A percentile compares a stretch with the other conserved stretches of the same genome.
These are phyloP conservation scores for Bassia scoparia DNA, from an alignment of 148 eudicot genomes.

Conservation along the genomic window DNA sequence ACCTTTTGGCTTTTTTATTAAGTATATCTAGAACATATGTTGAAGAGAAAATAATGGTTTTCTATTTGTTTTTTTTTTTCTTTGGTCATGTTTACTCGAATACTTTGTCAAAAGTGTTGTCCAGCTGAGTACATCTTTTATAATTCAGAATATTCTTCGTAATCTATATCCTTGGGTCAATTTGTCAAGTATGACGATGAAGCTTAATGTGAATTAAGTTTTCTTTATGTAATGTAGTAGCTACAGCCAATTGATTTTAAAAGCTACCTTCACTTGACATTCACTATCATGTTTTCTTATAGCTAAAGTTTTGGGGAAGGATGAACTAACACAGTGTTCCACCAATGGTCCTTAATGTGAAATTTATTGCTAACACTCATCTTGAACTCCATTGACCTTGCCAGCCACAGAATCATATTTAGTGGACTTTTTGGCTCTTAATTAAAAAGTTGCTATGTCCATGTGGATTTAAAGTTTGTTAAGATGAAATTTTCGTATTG, in stretches of 20 bases:
- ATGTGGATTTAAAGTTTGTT: background rate
- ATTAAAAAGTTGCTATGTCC: background rate
- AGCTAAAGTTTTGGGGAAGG: background rate
- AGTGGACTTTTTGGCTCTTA: background rate
- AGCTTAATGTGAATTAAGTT: background rate
- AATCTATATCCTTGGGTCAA: no score
- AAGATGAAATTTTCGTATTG: background rate
- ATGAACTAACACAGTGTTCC: background rate
- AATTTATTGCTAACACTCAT: background rate
- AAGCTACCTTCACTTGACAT: no score
- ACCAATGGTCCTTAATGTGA: background rate
- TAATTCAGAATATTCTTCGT: no score
- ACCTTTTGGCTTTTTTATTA: background rate
- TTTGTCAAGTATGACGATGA: background rate
- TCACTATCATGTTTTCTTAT: background rate
- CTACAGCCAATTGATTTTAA: no score
- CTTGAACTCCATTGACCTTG: background rate
- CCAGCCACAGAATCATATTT: background rate
- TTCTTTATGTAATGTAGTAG: no score
- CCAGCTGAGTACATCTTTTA: no score
- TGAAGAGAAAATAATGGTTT: background rate
- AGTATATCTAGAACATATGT: background rate
- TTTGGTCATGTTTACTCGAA: background rate
- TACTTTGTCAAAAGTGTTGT: no score
- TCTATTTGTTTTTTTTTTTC: background rate